Conservation (phyloP, 345 rosid species). For the Pelargonium nanum region DNA sequence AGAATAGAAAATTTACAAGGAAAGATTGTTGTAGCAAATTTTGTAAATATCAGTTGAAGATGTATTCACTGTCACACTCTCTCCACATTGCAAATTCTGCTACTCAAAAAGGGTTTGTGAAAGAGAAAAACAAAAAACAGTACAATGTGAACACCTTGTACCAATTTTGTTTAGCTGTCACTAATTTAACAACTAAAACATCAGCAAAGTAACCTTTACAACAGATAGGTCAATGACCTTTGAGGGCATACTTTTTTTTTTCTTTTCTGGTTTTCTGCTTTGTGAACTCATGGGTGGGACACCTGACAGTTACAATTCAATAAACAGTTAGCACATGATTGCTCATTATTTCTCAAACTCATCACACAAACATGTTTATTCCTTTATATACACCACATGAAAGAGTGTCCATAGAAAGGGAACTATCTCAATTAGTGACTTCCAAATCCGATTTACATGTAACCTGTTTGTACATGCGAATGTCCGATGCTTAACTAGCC, state of each 20-base stretch:
- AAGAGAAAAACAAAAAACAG: slow-evolving; percentile 1
- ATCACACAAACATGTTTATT: background rate
- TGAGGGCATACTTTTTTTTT: background rate
- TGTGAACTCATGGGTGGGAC: slow-evolving; percentile 9
- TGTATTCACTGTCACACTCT: slow-evolving; percentile 77
- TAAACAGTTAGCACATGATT: slow-evolving; percentile 8
- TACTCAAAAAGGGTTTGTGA: background rate
- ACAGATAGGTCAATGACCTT: background rate
- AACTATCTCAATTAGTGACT: too few species aligned
- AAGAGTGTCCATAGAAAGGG: too few species aligned
- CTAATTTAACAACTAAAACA: background rate
- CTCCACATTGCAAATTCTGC: slow-evolving; percentile 89
- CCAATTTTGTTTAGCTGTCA: background rate
- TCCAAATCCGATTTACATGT: too few species aligned
- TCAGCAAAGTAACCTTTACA: background rate
- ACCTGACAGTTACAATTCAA: slow-evolving; percentile 17
- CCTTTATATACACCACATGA: too few species aligned
- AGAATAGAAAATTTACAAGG: slow-evolving; percentile 3
- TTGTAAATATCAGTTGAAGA: slow-evolving; percentile 64
- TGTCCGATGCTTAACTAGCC: background rate
- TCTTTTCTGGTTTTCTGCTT: slow-evolving; percentile 9
- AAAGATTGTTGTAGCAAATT: slow-evolving; percentile 62
- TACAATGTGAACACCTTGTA: slow-evolving; percentile 3
- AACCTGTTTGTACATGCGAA: too few species aligned
- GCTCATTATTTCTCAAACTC: background rate